A percentile compares a stretch with the other conserved stretches of the same genome.
Conservation (phyloP, 352 stramenopile species). For the Aphanomyces cochlioides region DNA sequence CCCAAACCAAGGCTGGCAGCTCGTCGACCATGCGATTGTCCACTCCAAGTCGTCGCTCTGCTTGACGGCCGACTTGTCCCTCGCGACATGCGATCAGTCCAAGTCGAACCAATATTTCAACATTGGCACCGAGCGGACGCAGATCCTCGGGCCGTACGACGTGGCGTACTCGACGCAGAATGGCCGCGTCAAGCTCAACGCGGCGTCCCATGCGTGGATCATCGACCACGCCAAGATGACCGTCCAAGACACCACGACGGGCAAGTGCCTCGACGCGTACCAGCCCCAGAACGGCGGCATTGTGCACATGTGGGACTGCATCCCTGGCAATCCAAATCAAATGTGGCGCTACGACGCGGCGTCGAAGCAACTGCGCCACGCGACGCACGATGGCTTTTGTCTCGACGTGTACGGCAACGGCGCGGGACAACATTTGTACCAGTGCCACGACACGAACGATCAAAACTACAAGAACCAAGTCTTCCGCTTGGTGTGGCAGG, state of each 20-base stretch:
- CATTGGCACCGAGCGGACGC: neutral
- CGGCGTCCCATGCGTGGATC: conserved; percentile 58
- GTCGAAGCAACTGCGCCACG: conserved; percentile 45
- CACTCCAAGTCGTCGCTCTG: neutral
- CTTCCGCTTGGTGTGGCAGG: neutral
- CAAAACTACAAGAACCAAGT: neutral
- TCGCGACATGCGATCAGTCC: neutral
- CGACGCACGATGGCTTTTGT: conserved; percentile 47
- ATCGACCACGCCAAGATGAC: conserved; percentile 54
- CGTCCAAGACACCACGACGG: conserved; percentile 62
- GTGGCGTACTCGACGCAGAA: neutral
- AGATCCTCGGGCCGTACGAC: neutral
- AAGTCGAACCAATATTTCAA: neutral
- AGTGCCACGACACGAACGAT: neutral
- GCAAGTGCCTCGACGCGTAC: conserved; percentile 53
- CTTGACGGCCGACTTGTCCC: neutral
- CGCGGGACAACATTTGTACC: neutral
- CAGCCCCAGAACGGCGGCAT: conserved; percentile 44
- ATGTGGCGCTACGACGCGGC: conserved; percentile 55
- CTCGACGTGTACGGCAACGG: conserved; percentile 39
- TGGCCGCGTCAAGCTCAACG: conserved; percentile 33
- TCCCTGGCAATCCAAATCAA: conserved; percentile 56
- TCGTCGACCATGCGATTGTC: neutral
- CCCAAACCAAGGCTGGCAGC: conserved; percentile 15
- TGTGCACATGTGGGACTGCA: conserved; percentile 59